Evolutionary conservation across 163 green algal species (phyloP), one percentile per base, ranked within the genome.

Genomic region (Coccomyxa subellipsoidea): DNA sequence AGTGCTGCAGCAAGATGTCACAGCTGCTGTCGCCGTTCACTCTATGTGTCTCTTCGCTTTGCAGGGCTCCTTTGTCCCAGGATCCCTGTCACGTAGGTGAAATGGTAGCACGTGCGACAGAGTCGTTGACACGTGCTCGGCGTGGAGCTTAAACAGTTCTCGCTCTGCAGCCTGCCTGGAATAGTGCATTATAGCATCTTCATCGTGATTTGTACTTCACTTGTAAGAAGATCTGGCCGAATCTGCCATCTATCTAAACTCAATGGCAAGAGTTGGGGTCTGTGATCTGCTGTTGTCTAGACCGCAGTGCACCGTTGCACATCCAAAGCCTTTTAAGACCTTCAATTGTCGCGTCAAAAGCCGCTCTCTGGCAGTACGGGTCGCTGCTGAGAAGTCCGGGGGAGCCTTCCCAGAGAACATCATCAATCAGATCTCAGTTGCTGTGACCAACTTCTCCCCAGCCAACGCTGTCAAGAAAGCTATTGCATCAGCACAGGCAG

Each of bases 401-500:
- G 76, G 23, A 37, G 37, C 36, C 21, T 31, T 82, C 23, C 0
- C 18, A 53, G 54, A 79, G 36, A 38, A 47, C n/a, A 25, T 87
- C 9, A 85, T 87, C 79, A 87, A 87, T 37, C 21, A n/a, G 7
- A 23, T 87, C 32, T 81, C 77, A 8, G 76, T 88, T 31, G 76
- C 75, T 5, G 54, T 83, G 23, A 69, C 80, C 31, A 85, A 81
- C 29, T 88, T 78, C 66, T 18, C 8, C 27, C 84, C 84, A 38
- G 37, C 83, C 53, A 86, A 86, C 23, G 39, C 79, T 35, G 85
- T 84, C 40, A 92, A 92, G 80, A 84, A 87, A 54, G 71, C 76
- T 7, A 70, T 92, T 23, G 87, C 87, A 9, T 83, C 84, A 29
- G 40, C 80, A 18, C 85, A 90, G 78, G 90, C 87, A 38, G 90